phyloP scores from a whole-genome alignment of 1,284 basidiomycete genomes.

The Sanguinoderma infundibulare region DNA sequence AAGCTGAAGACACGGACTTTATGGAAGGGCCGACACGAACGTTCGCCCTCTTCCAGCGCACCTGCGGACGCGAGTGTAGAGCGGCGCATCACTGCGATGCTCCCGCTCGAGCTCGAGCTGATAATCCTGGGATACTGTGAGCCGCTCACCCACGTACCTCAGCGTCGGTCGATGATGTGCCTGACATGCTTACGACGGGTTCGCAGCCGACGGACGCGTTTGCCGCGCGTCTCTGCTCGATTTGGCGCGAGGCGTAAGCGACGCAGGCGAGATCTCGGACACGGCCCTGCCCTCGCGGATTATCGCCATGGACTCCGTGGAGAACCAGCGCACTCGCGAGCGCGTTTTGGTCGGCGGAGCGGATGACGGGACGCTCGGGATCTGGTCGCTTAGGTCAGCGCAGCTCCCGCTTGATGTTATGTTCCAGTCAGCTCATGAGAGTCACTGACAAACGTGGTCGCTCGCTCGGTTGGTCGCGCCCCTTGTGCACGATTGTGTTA shows the following conservation, averaged over 20 bases:
- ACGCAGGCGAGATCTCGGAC: slow-evolving; percentile 44
- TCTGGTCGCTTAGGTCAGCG: slow-evolving; percentile 63
- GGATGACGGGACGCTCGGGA: slow-evolving; percentile 73
- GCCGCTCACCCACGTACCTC: too few species aligned
- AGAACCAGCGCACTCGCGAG: slow-evolving; percentile 60
- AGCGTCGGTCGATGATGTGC: too few species aligned
- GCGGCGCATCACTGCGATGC: slow-evolving; percentile 46
- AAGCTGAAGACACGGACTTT: slow-evolving; percentile 16
- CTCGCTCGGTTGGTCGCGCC: not conserved
- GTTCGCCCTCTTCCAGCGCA: not conserved
- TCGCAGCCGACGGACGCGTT: slow-evolving; percentile 62
- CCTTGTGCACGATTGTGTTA: not conserved
- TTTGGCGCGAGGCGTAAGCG: slow-evolving; percentile 32
- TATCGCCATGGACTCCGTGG: slow-evolving; percentile 54
- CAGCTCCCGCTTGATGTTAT: not conserved
- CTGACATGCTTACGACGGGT: too few species aligned
- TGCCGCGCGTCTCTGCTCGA: slow-evolving; percentile 46
- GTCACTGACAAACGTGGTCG: not conserved
- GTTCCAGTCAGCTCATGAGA: not conserved
- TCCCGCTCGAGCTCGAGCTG: slow-evolving; percentile 60
- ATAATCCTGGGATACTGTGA: slow-evolving; percentile 68
- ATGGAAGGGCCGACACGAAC: slow-evolving; percentile 33
- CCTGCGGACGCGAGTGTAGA: slow-evolving; percentile 4
- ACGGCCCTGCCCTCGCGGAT: slow-evolving; percentile 52
- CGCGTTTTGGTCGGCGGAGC: slow-evolving; percentile 69